These are phyloP conservation scores for Geotrichum aggregatum DNA, from an alignment of 1,139 yeast species.

Conservation along the genomic window DNA sequence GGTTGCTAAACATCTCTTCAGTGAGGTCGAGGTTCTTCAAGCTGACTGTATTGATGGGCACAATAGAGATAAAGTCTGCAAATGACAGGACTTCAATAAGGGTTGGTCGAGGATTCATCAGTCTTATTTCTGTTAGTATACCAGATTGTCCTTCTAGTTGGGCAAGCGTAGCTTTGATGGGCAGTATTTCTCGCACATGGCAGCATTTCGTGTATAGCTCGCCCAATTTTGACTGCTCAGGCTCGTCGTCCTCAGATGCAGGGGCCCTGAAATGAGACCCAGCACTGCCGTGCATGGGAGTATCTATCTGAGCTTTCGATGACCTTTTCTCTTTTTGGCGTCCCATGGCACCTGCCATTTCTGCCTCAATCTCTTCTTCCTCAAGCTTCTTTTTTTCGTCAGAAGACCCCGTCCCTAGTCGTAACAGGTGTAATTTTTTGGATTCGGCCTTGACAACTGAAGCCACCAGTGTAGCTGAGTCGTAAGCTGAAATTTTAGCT, in stretches of 20 bases:
- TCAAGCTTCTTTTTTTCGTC: background rate
- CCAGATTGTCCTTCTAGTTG: constrained; percentile 72
- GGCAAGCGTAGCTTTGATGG: constrained; percentile 84
- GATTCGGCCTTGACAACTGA: constrained; percentile 26
- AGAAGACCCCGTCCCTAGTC: background rate
- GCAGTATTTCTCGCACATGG: constrained; percentile 84
- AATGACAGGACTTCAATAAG: constrained; percentile 82
- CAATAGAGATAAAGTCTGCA: constrained; percentile 79
- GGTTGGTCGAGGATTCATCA: constrained; percentile 87
- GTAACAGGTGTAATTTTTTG: background rate
- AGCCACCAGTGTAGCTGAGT: constrained; percentile 36
- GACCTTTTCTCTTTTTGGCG: background rate
- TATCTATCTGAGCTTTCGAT: constrained; percentile 2
- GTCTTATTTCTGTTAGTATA: constrained; percentile 71
- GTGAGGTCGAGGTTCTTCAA: constrained; percentile 81
- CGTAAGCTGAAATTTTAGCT: constrained; percentile 35
- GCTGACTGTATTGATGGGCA: constrained; percentile 71
- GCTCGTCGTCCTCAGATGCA: background rate
- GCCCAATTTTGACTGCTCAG: constrained; percentile 47
- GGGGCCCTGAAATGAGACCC: background rate
- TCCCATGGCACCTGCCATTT: background rate
- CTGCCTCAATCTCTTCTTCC: constrained; percentile 8
- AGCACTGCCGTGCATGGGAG: constrained; percentile 9
- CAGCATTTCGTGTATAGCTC: constrained; percentile 88
- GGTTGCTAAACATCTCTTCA: constrained; percentile 66